phyloP scores from a whole-genome alignment of 345 rosid genomes.

The Camelina laxa region DNA sequence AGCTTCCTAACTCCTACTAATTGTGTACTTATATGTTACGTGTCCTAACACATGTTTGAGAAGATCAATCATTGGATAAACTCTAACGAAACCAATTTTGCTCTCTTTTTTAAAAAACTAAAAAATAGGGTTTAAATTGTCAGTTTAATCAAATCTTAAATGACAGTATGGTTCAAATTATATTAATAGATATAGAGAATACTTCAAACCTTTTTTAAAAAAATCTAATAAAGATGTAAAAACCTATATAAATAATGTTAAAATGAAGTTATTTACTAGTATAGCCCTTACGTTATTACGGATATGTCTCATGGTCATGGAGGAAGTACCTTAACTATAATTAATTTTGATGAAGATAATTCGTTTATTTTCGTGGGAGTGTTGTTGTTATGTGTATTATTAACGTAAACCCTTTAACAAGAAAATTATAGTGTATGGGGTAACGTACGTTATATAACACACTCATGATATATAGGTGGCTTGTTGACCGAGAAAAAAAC shows the following conservation, averaged over 20 bases:
- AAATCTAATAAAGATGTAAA: neutral
- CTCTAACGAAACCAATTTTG: neutral
- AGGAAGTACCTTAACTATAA: neutral
- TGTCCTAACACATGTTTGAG: constrained; percentile 6
- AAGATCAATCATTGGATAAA: constrained; percentile 10
- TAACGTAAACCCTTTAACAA: neutral
- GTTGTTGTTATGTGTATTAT: neutral
- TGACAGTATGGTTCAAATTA: too few relatives aligned
- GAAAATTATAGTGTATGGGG: neutral
- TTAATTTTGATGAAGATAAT: neutral
- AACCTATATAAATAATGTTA: neutral
- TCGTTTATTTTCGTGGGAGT: neutral
- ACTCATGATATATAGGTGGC: neutral
- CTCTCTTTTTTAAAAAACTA: neutral
- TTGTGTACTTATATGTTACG: neutral
- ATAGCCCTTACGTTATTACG: neutral
- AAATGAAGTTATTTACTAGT: too few relatives aligned
- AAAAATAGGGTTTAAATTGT: neutral
- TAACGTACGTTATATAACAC: neutral
- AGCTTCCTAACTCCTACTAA: constrained; percentile 27
- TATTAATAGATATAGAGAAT: too few relatives aligned
- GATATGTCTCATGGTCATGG: neutral
- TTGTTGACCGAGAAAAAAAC: neutral
- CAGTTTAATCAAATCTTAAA: too few relatives aligned
- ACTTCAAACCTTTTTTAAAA: neutral